Base-by-base conservation (phyloP, 495 filamentous ascomycete species). In the Cercophora samala region DNA sequence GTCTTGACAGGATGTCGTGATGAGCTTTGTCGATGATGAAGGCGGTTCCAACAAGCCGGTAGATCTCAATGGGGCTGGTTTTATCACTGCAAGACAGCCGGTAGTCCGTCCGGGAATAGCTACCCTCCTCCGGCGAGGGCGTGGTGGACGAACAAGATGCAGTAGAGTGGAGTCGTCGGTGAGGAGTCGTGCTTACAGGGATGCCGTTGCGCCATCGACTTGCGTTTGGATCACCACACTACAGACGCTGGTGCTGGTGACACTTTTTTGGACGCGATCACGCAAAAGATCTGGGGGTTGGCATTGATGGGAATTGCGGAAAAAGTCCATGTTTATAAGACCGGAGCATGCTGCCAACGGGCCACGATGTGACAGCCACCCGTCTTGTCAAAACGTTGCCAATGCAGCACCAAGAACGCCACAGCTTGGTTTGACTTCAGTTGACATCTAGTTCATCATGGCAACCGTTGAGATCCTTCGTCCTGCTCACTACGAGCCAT, bases 141-240 rank as follows among this genome's bases (percentile, higher is more conserved):
- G 63, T 54, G 58, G 56, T 61, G 29, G 64, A 25, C 22, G 13
- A 18, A 26, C n/a, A 21, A 56, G 53, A 15, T 60, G 19, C 8
- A 58, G 24, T 54, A 19, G 1, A 46, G 37, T 46, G 37, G 37
- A 46, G 21, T 59, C 58, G 25, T 22, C 3, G 60, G 29, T 29
- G 58, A 5, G 23, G 46, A 29, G 25, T 21, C 71, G 70, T 71
- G 67, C 67, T 75, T 61, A 55, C 69, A 73, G 67, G 72, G 73
- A 70, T 73, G 13, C 1, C 4, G 55, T 74, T 69, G 67, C 73
- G 65, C 69, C 69, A 72, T 72, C 52, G 67, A 37, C 58, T 22
- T 25, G 19, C 13, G 26, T 58, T 13, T 29, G 17, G 24, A 32
- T n/a, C 58, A 60, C 24, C 22, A 18, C 24, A 29, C 58, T 60